phyloP scores from a whole-genome alignment of 2,329 filamentous ascomycete genomes.

The Colletotrichum orchidophilum region DNA sequence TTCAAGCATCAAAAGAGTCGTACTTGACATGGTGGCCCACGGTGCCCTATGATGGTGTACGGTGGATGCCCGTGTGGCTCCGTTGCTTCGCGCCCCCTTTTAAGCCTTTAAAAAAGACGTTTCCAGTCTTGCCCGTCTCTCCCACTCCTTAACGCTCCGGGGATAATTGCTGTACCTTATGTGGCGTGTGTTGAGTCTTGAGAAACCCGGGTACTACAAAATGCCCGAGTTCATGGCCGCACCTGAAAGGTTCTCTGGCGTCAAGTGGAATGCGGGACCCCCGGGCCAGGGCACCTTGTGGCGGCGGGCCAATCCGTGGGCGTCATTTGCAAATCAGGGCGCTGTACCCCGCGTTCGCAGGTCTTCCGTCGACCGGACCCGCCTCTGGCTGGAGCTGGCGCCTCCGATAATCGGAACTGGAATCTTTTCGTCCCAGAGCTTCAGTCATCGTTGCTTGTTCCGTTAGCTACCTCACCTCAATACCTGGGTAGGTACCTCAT shows the following conservation, averaged over 20 bases:
- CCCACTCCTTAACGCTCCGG: not conserved
- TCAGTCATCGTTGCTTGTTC: not conserved
- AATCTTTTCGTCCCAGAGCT: slow-evolving; percentile 15
- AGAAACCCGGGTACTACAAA: not conserved
- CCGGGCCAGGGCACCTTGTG: slow-evolving; percentile 21
- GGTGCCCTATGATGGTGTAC: not conserved
- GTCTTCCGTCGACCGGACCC: slow-evolving; percentile 43
- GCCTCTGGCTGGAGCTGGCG: slow-evolving; percentile 17
- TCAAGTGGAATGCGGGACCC: not conserved
- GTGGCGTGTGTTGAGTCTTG: not conserved
- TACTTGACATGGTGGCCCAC: no score
- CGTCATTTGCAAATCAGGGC: slow-evolving; percentile 43
- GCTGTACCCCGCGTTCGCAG: slow-evolving; percentile 46
- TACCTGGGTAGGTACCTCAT: not conserved
- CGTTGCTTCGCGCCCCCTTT: no score
- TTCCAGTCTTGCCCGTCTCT: not conserved
- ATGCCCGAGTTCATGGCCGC: slow-evolving; percentile 4
- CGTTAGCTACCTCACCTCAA: not conserved
- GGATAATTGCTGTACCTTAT: no score
- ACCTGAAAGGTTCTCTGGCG: slow-evolving; percentile 23
- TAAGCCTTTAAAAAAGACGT: no score
- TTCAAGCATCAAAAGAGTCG: not conserved
- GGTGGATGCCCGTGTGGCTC: not conserved
- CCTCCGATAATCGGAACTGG: slow-evolving; percentile 45
- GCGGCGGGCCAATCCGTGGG: slow-evolving; percentile 40